Evolutionary conservation across 768 basidiomycete genomes (phyloP).

Genomic region (Psilocybe cyanescens): DNA sequence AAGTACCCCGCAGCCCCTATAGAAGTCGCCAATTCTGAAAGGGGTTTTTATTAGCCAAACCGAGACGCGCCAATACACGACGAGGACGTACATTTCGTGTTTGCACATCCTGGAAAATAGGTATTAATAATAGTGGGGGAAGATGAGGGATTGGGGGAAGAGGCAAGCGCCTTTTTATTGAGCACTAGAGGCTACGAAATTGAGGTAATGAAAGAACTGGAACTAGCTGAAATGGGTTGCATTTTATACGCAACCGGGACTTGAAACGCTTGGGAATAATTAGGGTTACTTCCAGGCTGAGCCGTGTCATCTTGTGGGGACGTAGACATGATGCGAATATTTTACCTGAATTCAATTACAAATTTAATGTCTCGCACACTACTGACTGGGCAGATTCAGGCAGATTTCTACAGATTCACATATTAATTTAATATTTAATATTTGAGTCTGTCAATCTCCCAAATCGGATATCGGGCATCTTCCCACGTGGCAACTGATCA

Average conservation of each 20-base stretch:
- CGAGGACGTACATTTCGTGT: constrained; percentile 39
- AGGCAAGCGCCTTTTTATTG: constrained; percentile 15
- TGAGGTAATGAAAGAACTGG: constrained; percentile 11
- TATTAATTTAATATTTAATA: constrained; percentile 6
- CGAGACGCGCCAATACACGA: constrained; percentile 1
- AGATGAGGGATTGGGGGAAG: neutral
- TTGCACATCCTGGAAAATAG: constrained; percentile 34
- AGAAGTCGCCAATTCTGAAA: constrained; percentile 49
- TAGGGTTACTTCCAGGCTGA: constrained; percentile 26
- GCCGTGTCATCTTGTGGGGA: constrained; percentile 28
- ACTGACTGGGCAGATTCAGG: constrained; percentile 12
- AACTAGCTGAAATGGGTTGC: constrained; percentile 6
- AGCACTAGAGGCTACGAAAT: constrained; percentile 4
- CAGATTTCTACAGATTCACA: neutral
- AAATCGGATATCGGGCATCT: constrained; percentile 18
- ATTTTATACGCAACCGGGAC: constrained; percentile 25
- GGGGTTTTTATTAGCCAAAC: constrained; percentile 5
- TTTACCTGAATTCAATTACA: constrained; percentile 23
- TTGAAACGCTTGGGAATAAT: constrained; percentile 29
- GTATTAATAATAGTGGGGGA: constrained; percentile 6
- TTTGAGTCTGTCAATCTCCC: constrained; percentile 19
- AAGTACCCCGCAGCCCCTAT: constrained; percentile 54
- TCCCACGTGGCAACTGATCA: constrained; percentile 28
- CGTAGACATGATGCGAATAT: constrained; percentile 28
- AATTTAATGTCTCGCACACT: constrained; percentile 24